Evolutionary conservation across 176 grass and related monocot species (phyloP).

Genomic region (Eragrostis nindensis): DNA sequence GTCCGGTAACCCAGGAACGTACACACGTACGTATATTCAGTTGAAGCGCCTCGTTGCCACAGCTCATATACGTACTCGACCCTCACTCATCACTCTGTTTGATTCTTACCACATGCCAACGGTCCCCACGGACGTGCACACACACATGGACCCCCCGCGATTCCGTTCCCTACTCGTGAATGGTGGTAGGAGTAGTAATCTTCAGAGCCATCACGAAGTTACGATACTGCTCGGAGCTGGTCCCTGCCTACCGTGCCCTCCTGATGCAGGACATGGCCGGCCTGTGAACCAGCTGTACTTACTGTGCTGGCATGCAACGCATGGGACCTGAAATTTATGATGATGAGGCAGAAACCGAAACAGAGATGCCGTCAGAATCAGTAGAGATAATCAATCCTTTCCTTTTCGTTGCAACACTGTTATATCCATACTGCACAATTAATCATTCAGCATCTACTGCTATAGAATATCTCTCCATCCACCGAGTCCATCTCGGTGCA

Average conservation of each 20-base stretch:
- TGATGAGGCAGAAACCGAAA: not conserved
- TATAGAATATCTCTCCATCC: not conserved
- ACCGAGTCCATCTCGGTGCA: not conserved
- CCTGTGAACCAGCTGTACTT: slow-evolving; percentile 13
- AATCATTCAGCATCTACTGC: not conserved
- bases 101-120: not conserved
- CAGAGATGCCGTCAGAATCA: slow-evolving; percentile 4
- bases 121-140: not conserved
- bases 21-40: too few species aligned
- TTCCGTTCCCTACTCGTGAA: not conserved
- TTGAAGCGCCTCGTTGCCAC: not conserved
- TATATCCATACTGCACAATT: not conserved
- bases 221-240: not conserved
- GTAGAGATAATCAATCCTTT: not conserved
- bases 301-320: not conserved
- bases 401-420: not conserved
- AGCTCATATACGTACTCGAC: not conserved
- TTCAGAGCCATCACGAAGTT: not conserved
- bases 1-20: too few species aligned
- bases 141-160: not conserved
- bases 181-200: not conserved
- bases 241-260: too few species aligned
- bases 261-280: not conserved
- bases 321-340: not conserved
- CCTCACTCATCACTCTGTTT: not conserved